A percentile compares a stretch with the other conserved stretches of the same genome.
Conservation (phyloP, 768 basidiomycete genomes). For the Termitomyces sp. region DNA sequence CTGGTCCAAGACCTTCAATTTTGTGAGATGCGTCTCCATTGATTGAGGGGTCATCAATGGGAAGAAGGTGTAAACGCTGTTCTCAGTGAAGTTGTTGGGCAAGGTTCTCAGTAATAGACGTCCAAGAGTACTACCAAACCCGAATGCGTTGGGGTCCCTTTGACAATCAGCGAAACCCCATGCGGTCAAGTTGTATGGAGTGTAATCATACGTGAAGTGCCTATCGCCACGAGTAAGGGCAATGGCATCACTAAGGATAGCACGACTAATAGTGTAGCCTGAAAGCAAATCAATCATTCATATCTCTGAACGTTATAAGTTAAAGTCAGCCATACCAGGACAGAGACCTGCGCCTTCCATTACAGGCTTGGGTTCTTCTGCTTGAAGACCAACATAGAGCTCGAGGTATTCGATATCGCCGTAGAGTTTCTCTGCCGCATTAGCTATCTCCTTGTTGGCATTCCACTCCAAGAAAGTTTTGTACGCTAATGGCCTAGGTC, state of each 20-base stretch:
- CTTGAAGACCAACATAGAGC: constrained; percentile 78
- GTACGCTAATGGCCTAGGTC: constrained; percentile 44
- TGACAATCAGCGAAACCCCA: constrained; percentile 88
- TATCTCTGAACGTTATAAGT: too few species aligned
- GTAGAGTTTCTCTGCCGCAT: constrained; percentile 75
- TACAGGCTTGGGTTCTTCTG: constrained; percentile 72
- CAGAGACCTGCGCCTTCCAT: constrained; percentile 81
- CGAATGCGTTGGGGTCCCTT: constrained; percentile 65
- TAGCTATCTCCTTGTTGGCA: constrained; percentile 60
- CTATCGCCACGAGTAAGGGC: constrained; percentile 85
- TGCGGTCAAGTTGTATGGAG: constrained; percentile 73
- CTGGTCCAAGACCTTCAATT: constrained; percentile 47
- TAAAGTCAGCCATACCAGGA: constrained; percentile 48
- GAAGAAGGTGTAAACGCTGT: constrained; percentile 83
- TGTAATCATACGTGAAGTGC: constrained; percentile 79
- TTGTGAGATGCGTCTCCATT: constrained; percentile 58
- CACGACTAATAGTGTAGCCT: constrained; percentile 82
- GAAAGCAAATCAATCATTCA: background rate
- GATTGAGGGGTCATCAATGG: constrained; percentile 77
- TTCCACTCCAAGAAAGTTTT: constrained; percentile 80
- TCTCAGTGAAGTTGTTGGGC: constrained; percentile 62
- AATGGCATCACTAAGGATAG: constrained; percentile 83
- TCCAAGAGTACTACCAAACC: constrained; percentile 75
- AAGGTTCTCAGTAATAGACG: constrained; percentile 72
- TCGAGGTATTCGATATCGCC: constrained; percentile 75